A percentile compares a stretch with the other conserved stretches of the same genome.
phyloP scores from a whole-genome alignment of 352 stramenopile genomes.

The Globisporangium cylindrosporum region DNA sequence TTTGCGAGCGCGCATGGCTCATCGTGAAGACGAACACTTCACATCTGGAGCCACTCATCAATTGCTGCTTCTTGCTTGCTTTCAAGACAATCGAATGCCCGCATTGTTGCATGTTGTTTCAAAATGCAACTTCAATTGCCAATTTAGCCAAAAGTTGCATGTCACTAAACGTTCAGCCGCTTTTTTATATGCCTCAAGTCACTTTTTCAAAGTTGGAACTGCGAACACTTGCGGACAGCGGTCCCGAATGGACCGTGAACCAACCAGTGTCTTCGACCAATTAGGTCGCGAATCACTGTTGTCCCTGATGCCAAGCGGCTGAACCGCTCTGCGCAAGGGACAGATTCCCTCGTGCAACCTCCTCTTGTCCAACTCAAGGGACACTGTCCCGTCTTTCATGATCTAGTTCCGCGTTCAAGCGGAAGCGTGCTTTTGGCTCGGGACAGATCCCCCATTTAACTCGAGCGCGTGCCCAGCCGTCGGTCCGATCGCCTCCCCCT shows the following conservation, averaged over 20 bases:
- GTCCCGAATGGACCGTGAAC: conserved; percentile 1
- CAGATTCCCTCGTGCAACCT: not conserved
- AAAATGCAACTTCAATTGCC: too few species aligned
- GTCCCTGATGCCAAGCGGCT: not conserved
- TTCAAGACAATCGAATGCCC: not conserved
- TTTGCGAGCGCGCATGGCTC: not conserved
- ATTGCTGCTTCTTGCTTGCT: too few species aligned
- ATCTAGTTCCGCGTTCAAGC: not conserved
- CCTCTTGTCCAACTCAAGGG: not conserved
- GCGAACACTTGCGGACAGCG: not conserved
- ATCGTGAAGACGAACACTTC: not conserved
- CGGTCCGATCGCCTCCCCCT: not conserved
- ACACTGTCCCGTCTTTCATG: not conserved
- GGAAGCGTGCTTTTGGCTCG: not conserved
- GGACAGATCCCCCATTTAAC: not conserved
- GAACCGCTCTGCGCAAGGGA: not conserved
- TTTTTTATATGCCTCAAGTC: not conserved
- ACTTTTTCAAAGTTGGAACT: not conserved
- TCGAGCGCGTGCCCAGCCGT: conserved; percentile 9
- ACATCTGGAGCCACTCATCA: too few species aligned
- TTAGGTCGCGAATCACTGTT: not conserved
- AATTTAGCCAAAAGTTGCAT: not conserved
- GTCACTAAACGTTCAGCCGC: not conserved
- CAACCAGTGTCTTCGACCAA: not conserved
- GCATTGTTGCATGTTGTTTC: not conserved